Base-by-base conservation (phyloP, 176 grass and related monocot species). In the Thalia dealbata region DNA sequence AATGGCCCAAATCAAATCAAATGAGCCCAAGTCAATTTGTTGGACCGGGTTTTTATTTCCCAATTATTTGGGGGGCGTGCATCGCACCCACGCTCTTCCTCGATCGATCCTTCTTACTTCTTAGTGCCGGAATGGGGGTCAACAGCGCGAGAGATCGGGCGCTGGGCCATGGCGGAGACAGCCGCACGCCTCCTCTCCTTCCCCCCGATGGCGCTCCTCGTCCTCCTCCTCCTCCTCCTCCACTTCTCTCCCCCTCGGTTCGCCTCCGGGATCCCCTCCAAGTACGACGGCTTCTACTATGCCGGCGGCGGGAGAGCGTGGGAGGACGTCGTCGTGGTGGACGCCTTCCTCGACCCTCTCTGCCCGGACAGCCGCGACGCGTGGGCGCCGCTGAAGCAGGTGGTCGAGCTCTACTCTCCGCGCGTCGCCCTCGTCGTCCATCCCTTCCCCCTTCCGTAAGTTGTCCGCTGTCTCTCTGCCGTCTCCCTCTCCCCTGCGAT, bases 371-470 rank as follows among this genome's bases (percentile, higher is more conserved):
- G 90, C 80, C 86, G 87, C 50, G 90, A 97, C 58, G 61, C 87
- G 9, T 92, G 87, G 95, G 50, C 54, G 1, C 48, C 89, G 21
- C 84, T 97, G 74, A 86, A 79, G 87, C 76, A 72, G 76, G 81
- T 75, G 14, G 77, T 97, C 29, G 83, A 92, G 65, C 73, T 74
- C 21, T 97, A 82, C 77, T 72, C 82, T 22, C 75, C 83, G 21
- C 67, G 74, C 16, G 75, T 92, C 66, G 90, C 87, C 2, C 80
- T 92, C 73, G 86, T 97, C 77, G 87, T 92, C 74, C 90, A 97
- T 71, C 95, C 95, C 48, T 97, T 97, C 72, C 95, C 95, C 3
- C 87, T 97, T 32, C 95, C 90, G 95, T 97, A 82, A 90, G 32
- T 4, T 38, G 4, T 38, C n/a, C n/a, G n/a, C n/a, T n/a, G n/a